Evolutionary conservation across 2,329 filamentous ascomycete genomes (phyloP).

Genomic region (Exserohilum rostratum): DNA sequence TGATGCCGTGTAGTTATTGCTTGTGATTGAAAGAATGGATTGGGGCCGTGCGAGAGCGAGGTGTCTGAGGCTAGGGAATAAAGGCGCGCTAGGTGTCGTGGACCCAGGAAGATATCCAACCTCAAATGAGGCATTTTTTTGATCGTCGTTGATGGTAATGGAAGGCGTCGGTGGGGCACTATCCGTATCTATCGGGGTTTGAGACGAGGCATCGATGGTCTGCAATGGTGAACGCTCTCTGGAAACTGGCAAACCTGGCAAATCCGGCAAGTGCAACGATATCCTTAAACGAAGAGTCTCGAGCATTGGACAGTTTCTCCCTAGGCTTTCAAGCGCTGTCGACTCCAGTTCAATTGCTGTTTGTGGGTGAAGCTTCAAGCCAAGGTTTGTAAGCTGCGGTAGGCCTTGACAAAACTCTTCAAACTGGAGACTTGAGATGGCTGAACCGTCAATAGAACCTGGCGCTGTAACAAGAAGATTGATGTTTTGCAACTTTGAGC

Average conservation of each 20-base stretch:
- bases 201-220: background rate
- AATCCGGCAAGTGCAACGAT: constrained; percentile 30
- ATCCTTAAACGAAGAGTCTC: constrained; percentile 38
- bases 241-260: constrained; percentile 19
- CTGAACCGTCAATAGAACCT: constrained; percentile 37
- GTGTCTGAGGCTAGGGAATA: constrained; percentile 35
- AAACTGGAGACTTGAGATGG: constrained; percentile 34
- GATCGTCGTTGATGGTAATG: constrained; percentile 6
- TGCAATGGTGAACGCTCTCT: background rate
- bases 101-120: background rate
- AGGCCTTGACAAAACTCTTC: constrained; percentile 34
- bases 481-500: constrained; percentile 32
- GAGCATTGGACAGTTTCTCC: constrained; percentile 31
- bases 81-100: constrained; percentile 6
- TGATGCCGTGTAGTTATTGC: constrained; percentile 22
- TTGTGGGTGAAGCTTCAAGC: constrained; percentile 36
- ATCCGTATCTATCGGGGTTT: background rate
- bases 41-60: constrained; percentile 39
- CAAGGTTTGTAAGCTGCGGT: constrained; percentile 30
- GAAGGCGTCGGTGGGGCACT: background rate
- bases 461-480: constrained; percentile 35
- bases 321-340: constrained; percentile 36
- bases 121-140: background rate
- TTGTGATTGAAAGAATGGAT: constrained; percentile 28
- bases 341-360: constrained; percentile 31